A percentile compares a stretch with the other conserved stretches of the same genome.
phyloP scores from a whole-genome alignment of 2,329 filamentous ascomycete genomes.

The Pseudogymnoascus sp. region DNA sequence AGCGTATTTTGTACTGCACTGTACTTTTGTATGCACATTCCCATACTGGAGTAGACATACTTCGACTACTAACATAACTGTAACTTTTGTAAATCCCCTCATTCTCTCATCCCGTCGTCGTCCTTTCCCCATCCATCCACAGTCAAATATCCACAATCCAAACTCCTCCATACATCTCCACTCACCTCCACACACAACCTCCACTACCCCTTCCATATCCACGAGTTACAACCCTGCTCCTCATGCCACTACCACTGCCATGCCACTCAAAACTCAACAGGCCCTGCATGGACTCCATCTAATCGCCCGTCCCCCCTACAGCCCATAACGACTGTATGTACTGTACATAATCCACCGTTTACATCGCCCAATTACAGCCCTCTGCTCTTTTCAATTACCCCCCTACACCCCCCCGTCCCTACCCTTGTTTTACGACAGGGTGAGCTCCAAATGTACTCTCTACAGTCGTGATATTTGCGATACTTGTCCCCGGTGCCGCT shows the following conservation, averaged over 20 bases:
- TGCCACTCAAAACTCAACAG: not conserved
- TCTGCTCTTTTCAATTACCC: not conserved
- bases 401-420: not conserved
- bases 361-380: not conserved
- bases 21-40: not conserved
- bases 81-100: no score
- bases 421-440: not conserved
- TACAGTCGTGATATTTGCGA: not conserved
- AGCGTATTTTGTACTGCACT: not conserved
- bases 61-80: no score
- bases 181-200: not conserved
- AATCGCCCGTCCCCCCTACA: not conserved
- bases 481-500: not conserved
- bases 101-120: not conserved
- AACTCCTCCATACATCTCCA: not conserved
- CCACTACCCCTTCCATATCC: not conserved
- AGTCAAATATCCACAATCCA: not conserved
- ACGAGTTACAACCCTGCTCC: not conserved
- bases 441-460: not conserved
- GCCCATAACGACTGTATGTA: not conserved
- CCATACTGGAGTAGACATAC: not conserved
- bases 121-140: not conserved
- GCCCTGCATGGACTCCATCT: not conserved
- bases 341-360: not conserved
- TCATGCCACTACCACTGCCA: not conserved